Evolutionary conservation across 202 grass and related monocot genomes (phyloP).

Genomic region (Zizania palustris): DNA sequence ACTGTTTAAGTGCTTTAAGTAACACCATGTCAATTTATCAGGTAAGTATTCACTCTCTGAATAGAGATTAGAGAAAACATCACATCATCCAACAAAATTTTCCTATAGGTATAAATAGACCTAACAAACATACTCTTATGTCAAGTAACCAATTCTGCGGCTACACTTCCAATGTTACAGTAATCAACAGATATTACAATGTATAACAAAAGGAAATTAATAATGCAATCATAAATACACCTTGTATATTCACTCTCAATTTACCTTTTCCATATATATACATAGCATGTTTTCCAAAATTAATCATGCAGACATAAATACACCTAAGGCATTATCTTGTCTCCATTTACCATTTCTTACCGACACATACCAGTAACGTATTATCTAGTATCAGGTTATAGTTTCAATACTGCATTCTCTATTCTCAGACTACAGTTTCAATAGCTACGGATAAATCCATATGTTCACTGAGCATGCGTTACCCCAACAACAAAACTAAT

Average conservation of each 20-base stretch:
- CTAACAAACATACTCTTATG: neutral
- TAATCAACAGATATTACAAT: neutral
- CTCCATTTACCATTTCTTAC: neutral
- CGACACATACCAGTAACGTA: neutral
- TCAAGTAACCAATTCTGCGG: neutral
- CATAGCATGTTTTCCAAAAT: neutral
- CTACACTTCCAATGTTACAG: neutral
- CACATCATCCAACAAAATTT: neutral
- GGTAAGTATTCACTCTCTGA: neutral
- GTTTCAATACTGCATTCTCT: neutral
- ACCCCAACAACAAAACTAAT: neutral
- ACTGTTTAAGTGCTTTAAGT: neutral
- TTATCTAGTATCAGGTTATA: neutral
- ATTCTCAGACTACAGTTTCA: neutral
- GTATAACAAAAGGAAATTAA: neutral
- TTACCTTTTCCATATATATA: neutral
- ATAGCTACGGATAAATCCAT: conserved; percentile 1
- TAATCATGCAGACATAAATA: neutral
- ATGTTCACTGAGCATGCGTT: neutral
- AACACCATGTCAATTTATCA: neutral
- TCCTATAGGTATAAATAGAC: neutral
- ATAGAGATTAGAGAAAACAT: neutral
- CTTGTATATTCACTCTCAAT: neutral
- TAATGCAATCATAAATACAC: neutral
- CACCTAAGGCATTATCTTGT: neutral